Percentiles rank a stretch among this genome's conserved stretches.
phyloP scores from a whole-genome alignment of 768 basidiomycete genomes.

The Gymnopilus junonius region DNA sequence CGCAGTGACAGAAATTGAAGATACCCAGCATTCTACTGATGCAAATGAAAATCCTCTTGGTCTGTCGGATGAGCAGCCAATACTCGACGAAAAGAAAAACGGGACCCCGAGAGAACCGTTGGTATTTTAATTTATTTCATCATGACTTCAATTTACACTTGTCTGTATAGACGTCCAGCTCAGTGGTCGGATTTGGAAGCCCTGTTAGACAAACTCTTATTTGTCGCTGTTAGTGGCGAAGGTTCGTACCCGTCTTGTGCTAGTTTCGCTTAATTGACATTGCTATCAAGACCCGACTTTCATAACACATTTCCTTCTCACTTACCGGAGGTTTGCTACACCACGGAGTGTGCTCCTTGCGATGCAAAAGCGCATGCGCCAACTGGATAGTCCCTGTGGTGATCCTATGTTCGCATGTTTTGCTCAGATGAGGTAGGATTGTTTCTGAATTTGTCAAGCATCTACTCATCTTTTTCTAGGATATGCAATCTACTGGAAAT shows the following conservation, averaged over 20 bases:
- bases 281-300: slow-evolving; percentile 66
- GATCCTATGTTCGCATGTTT: slow-evolving; percentile 89
- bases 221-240: slow-evolving; percentile 83
- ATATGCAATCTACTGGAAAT: slow-evolving; percentile 79
- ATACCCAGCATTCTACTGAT: slow-evolving; percentile 8
- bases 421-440: slow-evolving; percentile 79
- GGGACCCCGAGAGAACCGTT: slow-evolving; percentile 57
- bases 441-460: not conserved
- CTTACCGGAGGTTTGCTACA: slow-evolving; percentile 81
- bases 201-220: slow-evolving; percentile 80
- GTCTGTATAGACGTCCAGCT: slow-evolving; percentile 48
- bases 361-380: slow-evolving; percentile 87
- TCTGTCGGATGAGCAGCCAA: slow-evolving; percentile 24
- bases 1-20: slow-evolving; percentile 8
- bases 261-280: not conserved
- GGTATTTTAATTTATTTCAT: slow-evolving; percentile 30
- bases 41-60: slow-evolving; percentile 16
- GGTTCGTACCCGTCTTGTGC: slow-evolving; percentile 45
- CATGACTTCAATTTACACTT: not conserved
- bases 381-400: slow-evolving; percentile 69
- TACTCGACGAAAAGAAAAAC: slow-evolving; percentile 34
- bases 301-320: slow-evolving; percentile 80
- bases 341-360: slow-evolving; percentile 81
- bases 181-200: slow-evolving; percentile 82
- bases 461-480: slow-evolving; percentile 39